Conservation (phyloP, 768 basidiomycete species). For the Pisolithus tinctorius region DNA sequence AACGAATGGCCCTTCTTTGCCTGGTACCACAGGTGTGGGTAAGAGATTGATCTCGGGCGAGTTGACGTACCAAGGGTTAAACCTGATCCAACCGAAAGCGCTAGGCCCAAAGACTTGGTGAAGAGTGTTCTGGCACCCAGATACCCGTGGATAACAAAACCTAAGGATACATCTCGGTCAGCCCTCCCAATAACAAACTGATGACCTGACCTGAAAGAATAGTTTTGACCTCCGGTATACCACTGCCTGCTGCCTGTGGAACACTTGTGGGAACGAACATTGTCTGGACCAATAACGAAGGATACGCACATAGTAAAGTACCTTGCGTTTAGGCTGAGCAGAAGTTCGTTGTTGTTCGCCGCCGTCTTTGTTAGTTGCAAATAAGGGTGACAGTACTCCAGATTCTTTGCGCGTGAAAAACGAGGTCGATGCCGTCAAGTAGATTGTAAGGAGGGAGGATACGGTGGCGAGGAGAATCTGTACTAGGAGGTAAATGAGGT, state of each 20-base stretch:
- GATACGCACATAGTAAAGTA: constrained; percentile 74
- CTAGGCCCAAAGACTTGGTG: constrained; percentile 84
- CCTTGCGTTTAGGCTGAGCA: constrained; percentile 46
- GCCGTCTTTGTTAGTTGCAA: constrained; percentile 29
- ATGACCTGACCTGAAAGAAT: constrained; percentile 64
- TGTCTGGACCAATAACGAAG: neutral
- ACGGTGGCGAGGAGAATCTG: constrained; percentile 67
- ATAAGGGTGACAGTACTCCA: constrained; percentile 50
- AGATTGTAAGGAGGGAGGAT: constrained; percentile 77
- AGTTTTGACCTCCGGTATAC: constrained; percentile 95
- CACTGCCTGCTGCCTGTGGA: constrained; percentile 82
- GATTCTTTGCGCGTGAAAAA: constrained; percentile 89
- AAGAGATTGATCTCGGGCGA: constrained; percentile 5
- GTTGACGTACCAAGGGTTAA: constrained; percentile 60
- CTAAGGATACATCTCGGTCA: constrained; percentile 28
- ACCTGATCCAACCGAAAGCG: constrained; percentile 89
- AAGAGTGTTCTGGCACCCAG: constrained; percentile 85
- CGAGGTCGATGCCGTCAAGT: constrained; percentile 82
- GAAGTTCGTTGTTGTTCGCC: constrained; percentile 11
- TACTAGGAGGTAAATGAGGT: neutral
- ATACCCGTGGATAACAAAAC: constrained; percentile 97
- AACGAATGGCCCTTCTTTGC: constrained; percentile 77
- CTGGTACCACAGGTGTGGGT: constrained; percentile 18
- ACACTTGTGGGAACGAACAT: constrained; percentile 6
- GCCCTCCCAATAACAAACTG: constrained; percentile 7